Percentiles rank a stretch among this genome's conserved stretches.
Evolutionary conservation across 2,329 filamentous ascomycete species (phyloP).

Genomic region (Ophiostoma angusticollis): DNA sequence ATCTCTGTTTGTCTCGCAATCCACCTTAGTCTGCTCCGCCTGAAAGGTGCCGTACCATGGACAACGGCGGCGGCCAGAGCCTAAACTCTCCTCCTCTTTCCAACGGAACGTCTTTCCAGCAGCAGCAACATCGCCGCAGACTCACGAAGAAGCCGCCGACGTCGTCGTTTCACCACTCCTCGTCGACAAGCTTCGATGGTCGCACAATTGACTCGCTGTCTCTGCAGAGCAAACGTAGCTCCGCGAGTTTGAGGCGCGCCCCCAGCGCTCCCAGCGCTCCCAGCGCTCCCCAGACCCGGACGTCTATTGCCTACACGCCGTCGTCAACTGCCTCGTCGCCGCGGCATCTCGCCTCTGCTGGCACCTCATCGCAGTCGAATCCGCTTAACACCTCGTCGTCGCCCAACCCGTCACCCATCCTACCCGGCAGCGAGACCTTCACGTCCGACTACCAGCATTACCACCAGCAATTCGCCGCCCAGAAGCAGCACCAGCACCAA

Average conservation of each 20-base stretch:
- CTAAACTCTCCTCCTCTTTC: constrained; percentile 28
- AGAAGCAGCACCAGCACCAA: constrained; percentile 9
- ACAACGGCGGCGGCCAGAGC: constrained; percentile 21
- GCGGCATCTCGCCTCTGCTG: constrained; percentile 29
- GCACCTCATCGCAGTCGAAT: constrained; percentile 15
- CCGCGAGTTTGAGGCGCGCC: constrained; percentile 46
- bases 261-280: constrained; percentile 51
- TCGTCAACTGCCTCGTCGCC: constrained; percentile 31
- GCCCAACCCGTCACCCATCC: constrained; percentile 34
- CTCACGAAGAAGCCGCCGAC: constrained; percentile 51
- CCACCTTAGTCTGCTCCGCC: constrained; percentile 7
- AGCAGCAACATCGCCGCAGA: constrained; percentile 33
- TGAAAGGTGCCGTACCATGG: constrained; percentile 29
- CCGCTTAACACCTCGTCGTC: too few relatives aligned
- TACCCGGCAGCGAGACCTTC: constrained; percentile 33
- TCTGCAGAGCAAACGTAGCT: constrained; percentile 50
- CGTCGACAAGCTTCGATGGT: constrained; percentile 39
- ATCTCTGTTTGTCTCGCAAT: background rate
- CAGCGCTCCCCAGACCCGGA: constrained; percentile 41
- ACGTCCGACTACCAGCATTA: constrained; percentile 22
- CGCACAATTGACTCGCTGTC: constrained; percentile 40
- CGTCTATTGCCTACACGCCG: constrained; percentile 36
- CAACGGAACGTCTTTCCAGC: constrained; percentile 29
- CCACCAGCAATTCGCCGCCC: constrained; percentile 9
- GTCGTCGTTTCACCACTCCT: constrained; percentile 33